Base-by-base conservation (phyloP, 2,329 filamentous ascomycete species). In the Trichoderma sp. region DNA sequence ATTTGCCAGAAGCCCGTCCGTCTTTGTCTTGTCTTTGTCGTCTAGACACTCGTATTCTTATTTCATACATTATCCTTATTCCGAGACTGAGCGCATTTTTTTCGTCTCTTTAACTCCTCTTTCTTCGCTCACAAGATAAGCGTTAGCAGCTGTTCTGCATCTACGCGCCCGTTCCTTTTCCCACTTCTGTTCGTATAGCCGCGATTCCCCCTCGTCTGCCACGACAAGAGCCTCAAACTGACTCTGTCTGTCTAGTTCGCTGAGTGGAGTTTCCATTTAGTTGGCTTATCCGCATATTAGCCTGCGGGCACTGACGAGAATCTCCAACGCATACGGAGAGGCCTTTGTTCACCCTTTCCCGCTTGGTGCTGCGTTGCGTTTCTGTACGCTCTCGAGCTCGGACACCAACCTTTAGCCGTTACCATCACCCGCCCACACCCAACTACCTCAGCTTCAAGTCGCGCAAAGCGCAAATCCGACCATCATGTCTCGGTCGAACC, bases 401-500 rank as follows among this genome's bases (percentile, higher is more conserved):
- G 41, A 63, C 56, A 33, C 69, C 16, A 21, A 41, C 45, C 27
- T 8, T 38, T 50, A 6, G n/a, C 29, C 59, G 8, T 27, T 41
- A 29, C 27, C 64, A 27, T 27, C 41, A 29, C 35, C 35, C 21
- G 67, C 66, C 31, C 45, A 18, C 45, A 24, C 12, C 45, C 67
- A 53, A 63, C 59, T 64, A n/a, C 18, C 29, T 35, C 60, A 63
- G 68, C 38, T 59, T 41, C 68, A 64, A 72, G 56, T 27, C 45
- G 65, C 65, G 50, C 66, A 69, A n/a, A 60, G 45, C 69, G 59
- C 69, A 27, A 56, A 9, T 4, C 41, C 41, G 29, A 35, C 27
- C 75, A 75, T 31, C 71, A 91, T 91, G 89, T 91, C 89, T 82
- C 89, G 89, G 81, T 82, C 89, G 76, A 86, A 87, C 81, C 84